Evolutionary conservation across 805 yeast genomes (phyloP).

Genomic region (Kazachstania africana): DNA sequence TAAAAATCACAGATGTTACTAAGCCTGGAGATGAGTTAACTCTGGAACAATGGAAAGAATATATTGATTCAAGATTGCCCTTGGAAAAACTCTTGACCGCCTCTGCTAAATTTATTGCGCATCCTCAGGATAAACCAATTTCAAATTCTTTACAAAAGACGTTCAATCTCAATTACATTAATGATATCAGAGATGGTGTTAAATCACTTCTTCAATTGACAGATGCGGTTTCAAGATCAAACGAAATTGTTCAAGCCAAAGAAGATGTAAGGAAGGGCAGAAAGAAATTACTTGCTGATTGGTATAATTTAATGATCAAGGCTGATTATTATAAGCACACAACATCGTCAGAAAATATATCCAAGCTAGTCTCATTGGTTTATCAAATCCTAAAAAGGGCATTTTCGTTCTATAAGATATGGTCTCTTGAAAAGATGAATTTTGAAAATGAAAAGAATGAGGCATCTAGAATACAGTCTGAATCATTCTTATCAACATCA

Average conservation of each 20-base stretch:
- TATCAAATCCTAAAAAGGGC: slow-evolving; percentile 60
- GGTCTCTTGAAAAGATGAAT: slow-evolving; percentile 54
- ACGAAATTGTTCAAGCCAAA: slow-evolving; percentile 51
- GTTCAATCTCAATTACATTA: slow-evolving; percentile 25
- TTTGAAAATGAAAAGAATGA: slow-evolving; percentile 27
- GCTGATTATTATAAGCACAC: slow-evolving; percentile 68
- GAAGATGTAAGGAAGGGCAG: slow-evolving; percentile 53
- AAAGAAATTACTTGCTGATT: slow-evolving; percentile 61
- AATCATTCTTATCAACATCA: background rate
- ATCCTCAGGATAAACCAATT: slow-evolving; percentile 45
- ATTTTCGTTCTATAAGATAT: slow-evolving; percentile 50
- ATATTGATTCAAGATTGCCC: slow-evolving; percentile 1
- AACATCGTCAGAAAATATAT: slow-evolving; percentile 43
- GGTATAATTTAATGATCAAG: slow-evolving; percentile 68
- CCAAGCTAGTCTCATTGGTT: slow-evolving; percentile 48
- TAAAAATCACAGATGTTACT: slow-evolving; percentile 21
- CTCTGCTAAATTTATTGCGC: slow-evolving; percentile 53
- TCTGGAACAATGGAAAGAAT: too few species aligned
- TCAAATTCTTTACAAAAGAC: too few species aligned
- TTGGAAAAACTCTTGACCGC: slow-evolving; percentile 32
- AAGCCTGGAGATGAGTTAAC: background rate
- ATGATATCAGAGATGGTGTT: slow-evolving; percentile 65
- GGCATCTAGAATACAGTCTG: background rate
- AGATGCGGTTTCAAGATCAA: slow-evolving; percentile 64
- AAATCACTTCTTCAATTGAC: slow-evolving; percentile 51